Conservation (phyloP, 768 basidiomycete species). For the Termitomyces sp. region DNA sequence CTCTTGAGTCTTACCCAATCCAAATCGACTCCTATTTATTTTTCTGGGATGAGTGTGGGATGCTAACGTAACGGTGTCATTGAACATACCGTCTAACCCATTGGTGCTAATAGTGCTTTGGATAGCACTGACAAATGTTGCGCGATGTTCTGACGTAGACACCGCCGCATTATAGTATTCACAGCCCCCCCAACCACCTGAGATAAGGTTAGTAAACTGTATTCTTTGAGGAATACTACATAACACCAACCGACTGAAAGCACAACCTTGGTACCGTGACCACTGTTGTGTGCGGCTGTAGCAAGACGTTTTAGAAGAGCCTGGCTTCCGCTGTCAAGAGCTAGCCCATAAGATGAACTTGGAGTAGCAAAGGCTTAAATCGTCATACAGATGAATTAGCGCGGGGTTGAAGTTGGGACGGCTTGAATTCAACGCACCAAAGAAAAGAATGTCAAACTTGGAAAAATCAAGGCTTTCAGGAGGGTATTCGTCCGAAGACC, state of each 20-base stretch:
- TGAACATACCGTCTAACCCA: slow-evolving; percentile 57
- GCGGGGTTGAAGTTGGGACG: not conserved
- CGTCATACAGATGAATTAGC: not conserved
- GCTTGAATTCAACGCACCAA: slow-evolving; percentile 36
- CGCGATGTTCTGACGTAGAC: slow-evolving; percentile 44
- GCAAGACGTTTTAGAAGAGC: slow-evolving; percentile 57
- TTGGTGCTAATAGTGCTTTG: slow-evolving; percentile 52
- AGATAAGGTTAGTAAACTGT: slow-evolving; percentile 1
- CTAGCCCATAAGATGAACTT: slow-evolving; percentile 49
- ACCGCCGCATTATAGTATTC: slow-evolving; percentile 61
- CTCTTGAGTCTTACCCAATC: slow-evolving; percentile 51
- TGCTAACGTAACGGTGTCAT: no score
- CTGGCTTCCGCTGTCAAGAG: slow-evolving; percentile 48
- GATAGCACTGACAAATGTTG: slow-evolving; percentile 55
- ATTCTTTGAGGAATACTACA: slow-evolving; percentile 7
- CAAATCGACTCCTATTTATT: slow-evolving; percentile 37
- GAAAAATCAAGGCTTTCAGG: slow-evolving; percentile 61
- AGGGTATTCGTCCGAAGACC: slow-evolving; percentile 42
- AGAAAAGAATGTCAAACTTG: slow-evolving; percentile 66
- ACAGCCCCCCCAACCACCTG: slow-evolving; percentile 73
- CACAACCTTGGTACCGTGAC: slow-evolving; percentile 59
- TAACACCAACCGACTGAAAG: slow-evolving; percentile 57
- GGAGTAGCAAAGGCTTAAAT: slow-evolving; percentile 66
- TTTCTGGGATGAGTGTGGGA: not conserved
- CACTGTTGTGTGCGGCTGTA: slow-evolving; percentile 48